Conservation (phyloP, 2,329 filamentous ascomycete genomes). For the Fusarium sp. region DNA sequence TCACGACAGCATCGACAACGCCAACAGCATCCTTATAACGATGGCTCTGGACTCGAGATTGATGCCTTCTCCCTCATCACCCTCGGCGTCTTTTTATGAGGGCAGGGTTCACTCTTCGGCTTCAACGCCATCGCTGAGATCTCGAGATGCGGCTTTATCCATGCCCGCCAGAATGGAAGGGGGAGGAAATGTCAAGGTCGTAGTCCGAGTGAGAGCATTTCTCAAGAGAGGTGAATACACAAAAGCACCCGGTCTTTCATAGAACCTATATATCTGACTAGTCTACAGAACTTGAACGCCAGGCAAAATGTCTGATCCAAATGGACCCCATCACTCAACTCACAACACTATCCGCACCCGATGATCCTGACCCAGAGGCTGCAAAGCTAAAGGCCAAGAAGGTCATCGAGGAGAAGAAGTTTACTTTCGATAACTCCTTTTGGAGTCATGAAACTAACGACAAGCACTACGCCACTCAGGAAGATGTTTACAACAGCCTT, state of each 20-base stretch:
- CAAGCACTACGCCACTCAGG: constrained; percentile 88
- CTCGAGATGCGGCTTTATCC: constrained; percentile 73
- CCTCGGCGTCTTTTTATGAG: constrained; percentile 43
- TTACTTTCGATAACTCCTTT: constrained; percentile 98
- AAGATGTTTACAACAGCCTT: constrained; percentile 91
- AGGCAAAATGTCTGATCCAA: constrained; percentile 83
- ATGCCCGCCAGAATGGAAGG: constrained; percentile 65
- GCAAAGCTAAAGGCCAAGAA: constrained; percentile 73
- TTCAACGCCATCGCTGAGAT: constrained; percentile 80
- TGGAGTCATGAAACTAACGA: constrained; percentile 89
- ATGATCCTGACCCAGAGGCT: constrained; percentile 62
- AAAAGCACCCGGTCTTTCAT: constrained; percentile 32
- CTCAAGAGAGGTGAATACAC: constrained; percentile 71
- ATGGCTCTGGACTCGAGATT: constrained; percentile 56
- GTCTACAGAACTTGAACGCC: constrained; percentile 77
- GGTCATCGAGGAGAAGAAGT: constrained; percentile 84
- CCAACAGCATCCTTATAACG: constrained; percentile 52
- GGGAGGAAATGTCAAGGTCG: constrained; percentile 83
- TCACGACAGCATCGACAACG: constrained; percentile 51
- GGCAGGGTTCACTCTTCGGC: constrained; percentile 69
- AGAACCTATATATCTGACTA: not conserved
- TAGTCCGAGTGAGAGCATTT: constrained; percentile 83
- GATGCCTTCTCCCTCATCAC: constrained; percentile 52
- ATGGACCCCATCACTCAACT: constrained; percentile 91
- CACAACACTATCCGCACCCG: constrained; percentile 81